Percentiles rank a stretch among this genome's conserved stretches.
Evolutionary conservation across 768 basidiomycete genomes (phyloP).

Genomic region (Lactarius quietus): DNA sequence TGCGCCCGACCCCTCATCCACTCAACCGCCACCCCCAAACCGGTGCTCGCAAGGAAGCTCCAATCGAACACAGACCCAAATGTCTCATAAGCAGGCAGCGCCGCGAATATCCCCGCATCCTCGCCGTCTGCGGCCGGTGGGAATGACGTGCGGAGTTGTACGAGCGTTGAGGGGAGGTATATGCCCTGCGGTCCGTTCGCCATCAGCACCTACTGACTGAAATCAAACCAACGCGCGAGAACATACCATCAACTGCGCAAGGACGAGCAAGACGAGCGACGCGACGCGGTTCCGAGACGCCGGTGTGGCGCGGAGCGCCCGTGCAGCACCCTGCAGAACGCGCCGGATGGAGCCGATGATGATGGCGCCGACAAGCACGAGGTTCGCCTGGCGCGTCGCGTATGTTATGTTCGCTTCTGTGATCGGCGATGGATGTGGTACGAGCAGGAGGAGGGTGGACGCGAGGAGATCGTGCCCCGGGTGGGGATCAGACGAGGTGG

Average conservation of each 20-base stretch:
- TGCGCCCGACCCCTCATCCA: constrained; percentile 41
- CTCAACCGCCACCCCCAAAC: constrained; percentile 42
- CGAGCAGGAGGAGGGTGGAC: too few relatives aligned
- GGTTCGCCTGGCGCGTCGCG: constrained; percentile 53
- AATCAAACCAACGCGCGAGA: too few relatives aligned
- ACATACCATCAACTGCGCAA: constrained; percentile 86
- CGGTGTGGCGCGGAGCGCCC: constrained; percentile 48
- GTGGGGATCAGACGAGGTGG: constrained; percentile 32
- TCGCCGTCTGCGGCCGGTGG: too few relatives aligned
- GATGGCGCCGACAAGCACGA: constrained; percentile 71
- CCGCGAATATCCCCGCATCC: too few relatives aligned
- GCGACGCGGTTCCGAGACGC: too few relatives aligned
- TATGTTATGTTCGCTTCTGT: constrained; percentile 38
- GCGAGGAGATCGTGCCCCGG: constrained; percentile 42
- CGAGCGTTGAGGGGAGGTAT: too few relatives aligned
- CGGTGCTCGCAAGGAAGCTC: constrained; percentile 62
- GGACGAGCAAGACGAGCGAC: constrained; percentile 67
- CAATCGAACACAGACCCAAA: too few relatives aligned
- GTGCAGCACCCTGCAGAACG: constrained; percentile 64
- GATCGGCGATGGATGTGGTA: constrained; percentile 28
- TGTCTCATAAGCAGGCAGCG: too few relatives aligned
- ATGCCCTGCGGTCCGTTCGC: too few relatives aligned
- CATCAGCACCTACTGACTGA: too few relatives aligned
- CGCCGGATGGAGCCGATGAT: constrained; percentile 65
- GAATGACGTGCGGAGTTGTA: too few relatives aligned